phyloP scores from a whole-genome alignment of 371 early-diverging fungal genomes.

The Saksenaea vasiformis region DNA sequence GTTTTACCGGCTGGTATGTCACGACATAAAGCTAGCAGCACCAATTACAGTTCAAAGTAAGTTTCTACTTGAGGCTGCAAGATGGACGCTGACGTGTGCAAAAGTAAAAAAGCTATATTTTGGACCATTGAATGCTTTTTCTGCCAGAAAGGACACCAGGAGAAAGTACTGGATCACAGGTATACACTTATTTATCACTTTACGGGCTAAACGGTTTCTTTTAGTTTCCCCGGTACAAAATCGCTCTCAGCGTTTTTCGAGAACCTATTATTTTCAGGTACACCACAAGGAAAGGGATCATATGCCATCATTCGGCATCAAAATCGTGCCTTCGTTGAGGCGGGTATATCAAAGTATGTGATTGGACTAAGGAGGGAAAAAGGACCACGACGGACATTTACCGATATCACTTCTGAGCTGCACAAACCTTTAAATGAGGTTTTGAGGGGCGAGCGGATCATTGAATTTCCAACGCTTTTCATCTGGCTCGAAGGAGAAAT shows the following conservation, averaged over 20 bases:
- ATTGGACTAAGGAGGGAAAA: conserved; percentile 44
- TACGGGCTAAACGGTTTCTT: too few species aligned
- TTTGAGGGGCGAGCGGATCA: conserved; percentile 32
- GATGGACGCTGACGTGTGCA: neutral
- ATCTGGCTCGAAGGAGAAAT: conserved; percentile 37
- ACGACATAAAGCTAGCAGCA: conserved; percentile 32
- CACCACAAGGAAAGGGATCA: conserved; percentile 30
- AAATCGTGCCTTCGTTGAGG: conserved; percentile 28
- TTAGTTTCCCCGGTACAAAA: conserved; percentile 25
- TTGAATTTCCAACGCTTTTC: conserved; percentile 46
- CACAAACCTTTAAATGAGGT: conserved; percentile 22
- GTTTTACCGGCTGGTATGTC: conserved; percentile 40
- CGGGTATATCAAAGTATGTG: conserved; percentile 30
- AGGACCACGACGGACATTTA: conserved; percentile 24
- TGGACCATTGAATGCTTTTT: conserved; percentile 46
- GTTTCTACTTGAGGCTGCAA: conserved; percentile 6
- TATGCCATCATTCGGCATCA: conserved; percentile 37
- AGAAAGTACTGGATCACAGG: conserved; percentile 39
- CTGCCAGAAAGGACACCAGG: conserved; percentile 14
- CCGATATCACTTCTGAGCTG: conserved; percentile 29
- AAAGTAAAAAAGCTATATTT: conserved; percentile 31
- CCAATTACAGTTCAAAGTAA: conserved; percentile 40
- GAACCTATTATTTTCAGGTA: conserved; percentile 34
- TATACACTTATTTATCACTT: conserved; percentile 15
- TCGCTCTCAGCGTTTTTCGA: conserved; percentile 30